These are phyloP conservation scores for Petasospora fabianii DNA, from an alignment of 1,139 yeast species.

Conservation along the genomic window DNA sequence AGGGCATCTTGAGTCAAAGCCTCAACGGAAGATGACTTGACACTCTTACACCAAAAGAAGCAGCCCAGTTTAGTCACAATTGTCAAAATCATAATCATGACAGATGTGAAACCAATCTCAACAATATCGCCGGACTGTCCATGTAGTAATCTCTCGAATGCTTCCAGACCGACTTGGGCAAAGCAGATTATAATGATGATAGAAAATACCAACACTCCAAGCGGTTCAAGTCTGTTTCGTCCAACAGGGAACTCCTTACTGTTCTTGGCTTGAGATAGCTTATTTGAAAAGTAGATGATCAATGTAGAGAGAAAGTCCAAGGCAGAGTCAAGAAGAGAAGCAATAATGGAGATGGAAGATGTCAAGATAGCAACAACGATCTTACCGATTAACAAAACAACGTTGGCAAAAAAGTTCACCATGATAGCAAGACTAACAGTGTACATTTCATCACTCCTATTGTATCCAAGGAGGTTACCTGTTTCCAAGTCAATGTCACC, in stretches of 20 bases:
- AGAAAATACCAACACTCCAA: constrained; percentile 73
- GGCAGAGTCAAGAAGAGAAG: constrained; percentile 73
- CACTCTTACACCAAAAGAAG: constrained; percentile 62
- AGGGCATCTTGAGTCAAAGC: constrained; percentile 81
- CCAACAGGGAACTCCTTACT: constrained; percentile 61
- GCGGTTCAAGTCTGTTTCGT: constrained; percentile 67
- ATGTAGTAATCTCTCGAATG: constrained; percentile 36
- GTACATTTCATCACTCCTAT: constrained; percentile 39
- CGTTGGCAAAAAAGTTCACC: constrained; percentile 60
- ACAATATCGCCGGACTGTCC: constrained; percentile 37
- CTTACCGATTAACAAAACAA: constrained; percentile 59
- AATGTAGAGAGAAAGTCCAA: constrained; percentile 73
- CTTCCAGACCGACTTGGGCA: constrained; percentile 67
- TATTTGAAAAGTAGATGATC: constrained; percentile 63
- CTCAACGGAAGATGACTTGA: constrained; percentile 65
- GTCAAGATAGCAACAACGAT: constrained; percentile 59
- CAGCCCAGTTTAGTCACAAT: constrained; percentile 58
- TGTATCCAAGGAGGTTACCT: constrained; percentile 49
- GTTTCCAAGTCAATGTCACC: constrained; percentile 56
- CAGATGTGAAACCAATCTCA: constrained; percentile 50
- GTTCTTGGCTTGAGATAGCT: constrained; percentile 47
- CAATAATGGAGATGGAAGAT: constrained; percentile 68
- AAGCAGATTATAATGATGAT: constrained; percentile 69
- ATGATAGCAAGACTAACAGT: constrained; percentile 58
- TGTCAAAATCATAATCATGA: constrained; percentile 59